Evolutionary conservation across 345 rosid species (phyloP).

Genomic region (Pistacia integerrima): DNA sequence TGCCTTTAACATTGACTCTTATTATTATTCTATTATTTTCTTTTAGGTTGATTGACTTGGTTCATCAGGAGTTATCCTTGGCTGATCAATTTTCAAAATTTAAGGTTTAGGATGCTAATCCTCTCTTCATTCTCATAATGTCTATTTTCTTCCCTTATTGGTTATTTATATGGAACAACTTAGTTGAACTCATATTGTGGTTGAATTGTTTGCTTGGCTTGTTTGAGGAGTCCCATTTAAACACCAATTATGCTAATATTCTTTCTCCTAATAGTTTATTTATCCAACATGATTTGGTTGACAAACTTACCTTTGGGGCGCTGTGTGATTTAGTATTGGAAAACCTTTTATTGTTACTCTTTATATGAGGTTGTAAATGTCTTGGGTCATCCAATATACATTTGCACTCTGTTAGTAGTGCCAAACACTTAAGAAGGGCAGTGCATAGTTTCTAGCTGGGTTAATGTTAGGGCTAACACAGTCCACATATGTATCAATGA

Average conservation of each 20-base stretch:
- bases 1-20: background rate
- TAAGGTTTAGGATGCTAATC: conserved; percentile 52
- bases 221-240: background rate
- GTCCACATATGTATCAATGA: too few relatives aligned
- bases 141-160: background rate
- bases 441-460: too few relatives aligned
- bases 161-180: background rate
- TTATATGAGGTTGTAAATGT: too few relatives aligned
- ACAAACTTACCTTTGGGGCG: too few relatives aligned
- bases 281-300: too few relatives aligned
- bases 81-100: conserved; percentile 85
- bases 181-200: background rate
- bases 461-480: too few relatives aligned
- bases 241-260: background rate
- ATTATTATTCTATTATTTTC: conserved; percentile 13
- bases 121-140: background rate
- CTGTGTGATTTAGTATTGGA: too few relatives aligned
- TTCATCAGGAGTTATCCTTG: conserved; percentile 85
- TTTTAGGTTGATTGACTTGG: conserved; percentile 83
- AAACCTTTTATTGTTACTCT: too few relatives aligned
- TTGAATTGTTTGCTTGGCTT: conserved; percentile 1
- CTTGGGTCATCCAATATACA: too few relatives aligned
- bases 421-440: too few relatives aligned
- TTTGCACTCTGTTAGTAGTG: too few relatives aligned
- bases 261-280: too few relatives aligned